A percentile compares a stretch with the other conserved stretches of the same genome.
phyloP scores from a whole-genome alignment of 768 basidiomycete species.

The Hygrocybe punicea region DNA sequence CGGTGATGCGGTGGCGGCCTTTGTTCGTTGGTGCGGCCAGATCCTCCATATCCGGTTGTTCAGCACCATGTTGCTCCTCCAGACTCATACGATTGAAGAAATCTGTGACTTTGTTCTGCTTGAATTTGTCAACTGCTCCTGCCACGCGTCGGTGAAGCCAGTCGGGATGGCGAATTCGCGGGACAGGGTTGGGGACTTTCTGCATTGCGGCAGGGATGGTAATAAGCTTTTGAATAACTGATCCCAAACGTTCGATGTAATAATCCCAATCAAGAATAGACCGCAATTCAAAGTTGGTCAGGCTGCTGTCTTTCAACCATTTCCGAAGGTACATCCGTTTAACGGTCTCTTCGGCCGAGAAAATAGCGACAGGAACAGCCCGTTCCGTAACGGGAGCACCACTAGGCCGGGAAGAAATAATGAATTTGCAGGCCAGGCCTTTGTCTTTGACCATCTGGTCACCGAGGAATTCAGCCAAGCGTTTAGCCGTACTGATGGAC shows the following conservation, averaged over 20 bases:
- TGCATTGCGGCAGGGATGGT: constrained; percentile 99
- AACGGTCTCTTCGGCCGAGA: constrained; percentile 89
- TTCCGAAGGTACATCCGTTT: constrained; percentile 88
- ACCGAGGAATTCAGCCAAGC: constrained; percentile 94
- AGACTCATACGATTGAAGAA: constrained; percentile 64
- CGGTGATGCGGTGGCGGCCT: constrained; percentile 45
- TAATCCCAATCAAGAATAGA: constrained; percentile 97
- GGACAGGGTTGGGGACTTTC: constrained; percentile 93
- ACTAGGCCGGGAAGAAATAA: constrained; percentile 90
- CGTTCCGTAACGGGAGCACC: constrained; percentile 97
- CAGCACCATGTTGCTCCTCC: constrained; percentile 30
- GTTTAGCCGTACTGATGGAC: constrained; percentile 92
- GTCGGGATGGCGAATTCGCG: constrained; percentile 93
- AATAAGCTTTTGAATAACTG: constrained; percentile 97
- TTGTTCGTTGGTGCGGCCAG: constrained; percentile 25
- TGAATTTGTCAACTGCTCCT: constrained; percentile 91
- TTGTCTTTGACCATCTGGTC: constrained; percentile 99
- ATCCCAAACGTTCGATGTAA: constrained; percentile 95
- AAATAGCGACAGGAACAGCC: constrained; percentile 95
- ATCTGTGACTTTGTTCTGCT: constrained; percentile 95
- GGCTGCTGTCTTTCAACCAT: constrained; percentile 92
- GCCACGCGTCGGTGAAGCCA: constrained; percentile 93
- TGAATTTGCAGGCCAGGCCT: constrained; percentile 97
- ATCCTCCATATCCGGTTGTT: constrained; percentile 63
- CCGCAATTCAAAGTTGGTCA: constrained; percentile 85